Conservation (phyloP, 2,329 filamentous ascomycete genomes). For the Aspergillus fischeri region DNA sequence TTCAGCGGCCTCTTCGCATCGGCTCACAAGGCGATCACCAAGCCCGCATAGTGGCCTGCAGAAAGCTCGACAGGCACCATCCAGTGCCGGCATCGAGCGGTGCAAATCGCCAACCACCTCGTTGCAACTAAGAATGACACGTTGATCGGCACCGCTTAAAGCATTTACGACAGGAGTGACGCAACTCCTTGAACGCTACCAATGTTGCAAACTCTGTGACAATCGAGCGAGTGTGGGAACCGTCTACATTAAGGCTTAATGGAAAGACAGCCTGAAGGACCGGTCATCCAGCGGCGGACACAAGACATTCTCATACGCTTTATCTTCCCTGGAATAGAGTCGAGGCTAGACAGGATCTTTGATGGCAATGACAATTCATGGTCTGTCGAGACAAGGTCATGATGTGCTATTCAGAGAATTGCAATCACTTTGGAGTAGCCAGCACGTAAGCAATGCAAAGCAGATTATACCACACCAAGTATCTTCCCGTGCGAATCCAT, state of each 20-base stretch:
- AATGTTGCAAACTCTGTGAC: too few species aligned
- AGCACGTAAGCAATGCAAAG: not conserved
- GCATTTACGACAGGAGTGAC: not conserved
- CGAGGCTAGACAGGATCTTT: not conserved
- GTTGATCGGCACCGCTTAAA: not conserved
- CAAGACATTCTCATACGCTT: not conserved
- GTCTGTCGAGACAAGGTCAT: not conserved
- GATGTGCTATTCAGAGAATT: conserved; percentile 1
- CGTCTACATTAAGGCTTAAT: not conserved
- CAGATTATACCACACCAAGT: not conserved
- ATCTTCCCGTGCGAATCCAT: not conserved
- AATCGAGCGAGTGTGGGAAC: not conserved
- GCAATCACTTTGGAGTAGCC: not conserved
- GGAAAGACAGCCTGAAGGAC: not conserved
- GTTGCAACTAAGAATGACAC: not conserved
- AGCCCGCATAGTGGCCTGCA: not conserved
- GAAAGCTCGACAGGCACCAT: not conserved
- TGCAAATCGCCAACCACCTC: not conserved
- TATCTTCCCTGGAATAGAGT: not conserved
- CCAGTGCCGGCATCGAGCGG: too few species aligned
- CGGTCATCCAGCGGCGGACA: not conserved
- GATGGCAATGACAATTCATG: not conserved
- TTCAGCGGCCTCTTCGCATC: not conserved
- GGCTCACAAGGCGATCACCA: not conserved
- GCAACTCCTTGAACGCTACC: not conserved